Percentiles rank a stretch among this genome's conserved stretches.
These are phyloP conservation scores for Rubia occidens DNA, from an alignment of 305 asterid species.

Conservation along the genomic window DNA sequence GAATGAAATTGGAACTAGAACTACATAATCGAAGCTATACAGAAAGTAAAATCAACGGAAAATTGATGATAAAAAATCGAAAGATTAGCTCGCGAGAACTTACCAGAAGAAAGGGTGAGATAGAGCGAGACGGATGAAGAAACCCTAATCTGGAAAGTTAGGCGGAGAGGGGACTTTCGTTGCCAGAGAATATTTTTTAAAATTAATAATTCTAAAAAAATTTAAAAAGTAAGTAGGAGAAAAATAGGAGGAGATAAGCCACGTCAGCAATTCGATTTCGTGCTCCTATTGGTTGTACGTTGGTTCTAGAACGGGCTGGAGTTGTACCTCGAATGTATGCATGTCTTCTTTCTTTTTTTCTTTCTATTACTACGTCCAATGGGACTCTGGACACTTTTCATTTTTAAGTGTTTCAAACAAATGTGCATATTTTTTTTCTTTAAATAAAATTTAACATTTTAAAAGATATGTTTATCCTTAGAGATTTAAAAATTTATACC, in stretches of 20 bases:
- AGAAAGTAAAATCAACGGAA: neutral
- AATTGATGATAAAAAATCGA: neutral
- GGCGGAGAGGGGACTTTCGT: neutral
- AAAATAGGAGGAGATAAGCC: constrained; percentile 2
- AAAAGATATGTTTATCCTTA: no score
- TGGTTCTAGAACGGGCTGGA: neutral
- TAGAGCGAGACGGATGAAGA: constrained; percentile 9
- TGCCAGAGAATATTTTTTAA: neutral
- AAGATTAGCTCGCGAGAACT: constrained; percentile 15
- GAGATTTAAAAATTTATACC: no score
- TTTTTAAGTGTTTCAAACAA: no score
- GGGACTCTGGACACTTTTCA: no score
- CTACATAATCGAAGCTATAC: neutral
- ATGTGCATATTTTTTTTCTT: no score
- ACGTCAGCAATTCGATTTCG: neutral
- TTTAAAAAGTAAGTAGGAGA: neutral
- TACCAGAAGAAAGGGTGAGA: constrained; percentile 12
- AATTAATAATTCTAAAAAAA: neutral
- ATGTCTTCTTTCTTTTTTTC: neutral
- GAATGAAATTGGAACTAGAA: neutral
- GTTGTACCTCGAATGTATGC: no score
- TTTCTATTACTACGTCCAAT: no score
- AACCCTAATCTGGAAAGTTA: constrained; percentile 38
- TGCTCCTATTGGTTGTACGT: neutral
- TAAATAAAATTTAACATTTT: no score